Base-by-base conservation (phyloP, 139 green algal genomes). In the Pleodorina starrii region DNA sequence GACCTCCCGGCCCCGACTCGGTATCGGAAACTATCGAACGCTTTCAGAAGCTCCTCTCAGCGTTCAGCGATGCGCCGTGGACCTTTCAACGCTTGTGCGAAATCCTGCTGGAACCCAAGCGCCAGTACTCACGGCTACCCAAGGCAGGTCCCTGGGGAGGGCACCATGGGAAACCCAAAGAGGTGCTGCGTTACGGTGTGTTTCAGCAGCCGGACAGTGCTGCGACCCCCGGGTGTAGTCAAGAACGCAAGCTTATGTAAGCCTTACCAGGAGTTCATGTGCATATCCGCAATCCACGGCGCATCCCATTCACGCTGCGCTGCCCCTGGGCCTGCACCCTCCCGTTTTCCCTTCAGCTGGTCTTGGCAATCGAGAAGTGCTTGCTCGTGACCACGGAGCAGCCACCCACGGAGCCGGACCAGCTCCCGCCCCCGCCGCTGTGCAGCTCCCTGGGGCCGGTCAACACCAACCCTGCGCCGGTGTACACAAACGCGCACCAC, bases 21-120 rank as follows among this genome's bases (percentile, higher is more conserved):
- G 79, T 84, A 9, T 88, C 83, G 5, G 86, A 93, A n/a, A 86
- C 76, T 0, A 44, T 90, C 7, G 77, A 87, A 12, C 86, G 89
- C 16, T 92, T 97, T 72, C 88, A 90, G 9, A 43, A 27, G 2
- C 63, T 93, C 25, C 77, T 97, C 40, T 78, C 88, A 9, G 50
- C 54, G 1, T 93, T 93, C 84, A 79, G 69, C 0, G 89, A 93
- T 1, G 89, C 94, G 0, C 95, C 96, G 6, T 97, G 95, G 92
- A 98, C 96, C 1, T 81, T 97, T 72, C 96, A 98, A 90, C 92
- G 96, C 7, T 89, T 98, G 5, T 95, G 93, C 42, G 96, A 98
- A 88, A 71, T 98, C 57, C 78, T 97, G 85, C 82, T 98, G 50
- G 96, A 96, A 72, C 95, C 96, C 0, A 83, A 90, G 38, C 95